Conservation (phyloP, 352 stramenopile species). For the Salisapilia sapeloensis region DNA sequence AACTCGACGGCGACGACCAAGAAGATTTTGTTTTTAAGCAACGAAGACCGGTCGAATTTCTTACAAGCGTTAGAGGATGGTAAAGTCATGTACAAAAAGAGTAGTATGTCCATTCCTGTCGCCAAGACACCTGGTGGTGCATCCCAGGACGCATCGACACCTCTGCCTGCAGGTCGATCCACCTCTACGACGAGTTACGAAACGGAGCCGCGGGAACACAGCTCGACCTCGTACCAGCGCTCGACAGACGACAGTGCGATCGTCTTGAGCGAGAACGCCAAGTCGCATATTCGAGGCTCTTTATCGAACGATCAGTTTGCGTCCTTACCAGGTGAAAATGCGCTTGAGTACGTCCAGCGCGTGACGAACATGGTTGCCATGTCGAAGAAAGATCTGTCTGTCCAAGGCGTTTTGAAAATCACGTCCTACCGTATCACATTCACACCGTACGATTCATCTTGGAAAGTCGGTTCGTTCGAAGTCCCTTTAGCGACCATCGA, state of each 20-base stretch:
- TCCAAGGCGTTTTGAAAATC: constrained; percentile 75
- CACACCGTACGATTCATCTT: constrained; percentile 67
- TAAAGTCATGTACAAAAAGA: constrained; percentile 70
- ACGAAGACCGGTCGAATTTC: constrained; percentile 67
- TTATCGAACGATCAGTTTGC: constrained; percentile 5
- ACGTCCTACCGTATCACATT: constrained; percentile 74
- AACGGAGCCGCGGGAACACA: too few relatives aligned
- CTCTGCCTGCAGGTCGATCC: too few relatives aligned
- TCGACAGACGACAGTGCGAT: too few relatives aligned
- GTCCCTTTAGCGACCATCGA: constrained; percentile 63
- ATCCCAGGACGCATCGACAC: too few relatives aligned
- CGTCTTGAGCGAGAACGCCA: too few relatives aligned
- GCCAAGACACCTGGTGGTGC: constrained; percentile 5
- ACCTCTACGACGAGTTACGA: too few relatives aligned
- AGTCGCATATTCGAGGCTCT: too few relatives aligned
- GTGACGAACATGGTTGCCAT: constrained; percentile 78
- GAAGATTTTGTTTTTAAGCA: constrained; percentile 76
- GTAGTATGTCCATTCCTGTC: constrained; percentile 7
- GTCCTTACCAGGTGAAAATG: constrained; percentile 33
- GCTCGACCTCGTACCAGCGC: too few relatives aligned
- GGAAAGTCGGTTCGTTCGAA: constrained; percentile 76
- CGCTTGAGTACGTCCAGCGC: constrained; percentile 67
- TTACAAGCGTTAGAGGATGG: constrained; percentile 62
- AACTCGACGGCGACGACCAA: constrained; percentile 54
- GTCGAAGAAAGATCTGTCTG: constrained; percentile 58